These are phyloP conservation scores for Paraurostyla sp. DNA, from an alignment of 73 alveolate genomes.

Conservation along the genomic window DNA sequence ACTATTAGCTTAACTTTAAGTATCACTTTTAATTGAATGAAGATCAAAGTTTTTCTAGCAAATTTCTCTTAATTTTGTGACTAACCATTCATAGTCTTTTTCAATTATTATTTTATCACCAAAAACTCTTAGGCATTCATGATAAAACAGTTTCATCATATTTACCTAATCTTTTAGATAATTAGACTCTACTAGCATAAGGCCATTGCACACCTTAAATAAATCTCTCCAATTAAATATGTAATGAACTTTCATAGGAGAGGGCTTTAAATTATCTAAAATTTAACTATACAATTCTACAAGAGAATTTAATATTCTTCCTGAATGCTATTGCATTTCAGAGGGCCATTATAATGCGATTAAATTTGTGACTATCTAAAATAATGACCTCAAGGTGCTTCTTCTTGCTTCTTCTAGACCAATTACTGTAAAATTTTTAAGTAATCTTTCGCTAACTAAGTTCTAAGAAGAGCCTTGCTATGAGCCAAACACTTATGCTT, in stretches of 20 bases:
- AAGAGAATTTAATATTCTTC: conserved; percentile 78
- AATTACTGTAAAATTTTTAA: conserved; percentile 60
- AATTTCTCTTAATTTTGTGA: neutral
- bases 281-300: conserved; percentile 76
- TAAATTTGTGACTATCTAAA: conserved; percentile 80
- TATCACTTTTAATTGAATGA: neutral
- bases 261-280: conserved; percentile 80
- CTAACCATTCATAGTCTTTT: conserved; percentile 24
- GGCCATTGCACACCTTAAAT: conserved; percentile 86
- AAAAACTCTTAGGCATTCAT: conserved; percentile 31
- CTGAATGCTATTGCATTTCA: conserved; percentile 85
- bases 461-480: neutral
- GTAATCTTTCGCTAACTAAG: conserved; percentile 64
- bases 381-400: conserved; percentile 70
- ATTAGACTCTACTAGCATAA: conserved; percentile 81
- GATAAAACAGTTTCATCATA: conserved; percentile 51
- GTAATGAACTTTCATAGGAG: conserved; percentile 77
- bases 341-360: conserved; percentile 79
- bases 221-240: conserved; percentile 80
- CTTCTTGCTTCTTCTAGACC: conserved; percentile 63
- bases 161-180: conserved; percentile 74
- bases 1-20: too few species aligned
- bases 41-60: neutral
- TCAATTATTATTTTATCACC: conserved; percentile 33
- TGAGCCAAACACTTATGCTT: conserved; percentile 41